Conservation (phyloP, 208 protist species). For the Acanthamoeba quina region DNA sequence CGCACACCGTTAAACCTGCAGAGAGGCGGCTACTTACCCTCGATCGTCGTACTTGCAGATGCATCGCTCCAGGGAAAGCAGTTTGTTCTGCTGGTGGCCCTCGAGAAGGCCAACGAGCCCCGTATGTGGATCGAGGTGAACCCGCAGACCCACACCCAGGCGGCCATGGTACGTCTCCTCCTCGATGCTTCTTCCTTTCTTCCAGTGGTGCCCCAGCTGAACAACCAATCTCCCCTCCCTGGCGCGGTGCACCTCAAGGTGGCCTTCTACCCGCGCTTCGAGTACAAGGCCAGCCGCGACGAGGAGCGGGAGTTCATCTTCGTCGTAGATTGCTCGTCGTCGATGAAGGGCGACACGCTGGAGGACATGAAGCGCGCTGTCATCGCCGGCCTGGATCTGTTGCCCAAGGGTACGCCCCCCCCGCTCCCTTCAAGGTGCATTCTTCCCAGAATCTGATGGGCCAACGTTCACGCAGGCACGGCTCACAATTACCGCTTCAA, state of each 20-base stretch:
- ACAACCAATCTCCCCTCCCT: too few species aligned
- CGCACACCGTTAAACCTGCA: too few species aligned
- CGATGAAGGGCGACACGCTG: slow-evolving; percentile 56
- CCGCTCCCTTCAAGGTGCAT: not conserved
- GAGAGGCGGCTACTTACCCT: too few species aligned
- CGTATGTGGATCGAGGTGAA: slow-evolving; percentile 84
- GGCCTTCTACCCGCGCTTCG: slow-evolving; percentile 85
- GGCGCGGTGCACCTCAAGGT: slow-evolving; percentile 67
- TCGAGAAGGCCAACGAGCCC: slow-evolving; percentile 80
- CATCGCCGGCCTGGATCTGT: not conserved
- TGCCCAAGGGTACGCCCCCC: not conserved
- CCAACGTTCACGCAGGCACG: not conserved
- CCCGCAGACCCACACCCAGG: not conserved
- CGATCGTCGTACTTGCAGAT: not conserved
- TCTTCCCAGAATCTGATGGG: too few species aligned
- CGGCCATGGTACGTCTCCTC: not conserved
- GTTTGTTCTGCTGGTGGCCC: slow-evolving; percentile 66
- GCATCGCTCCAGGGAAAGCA: slow-evolving; percentile 36
- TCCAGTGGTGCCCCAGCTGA: not conserved
- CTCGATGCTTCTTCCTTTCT: not conserved
- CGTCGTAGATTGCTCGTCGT: slow-evolving; percentile 72
- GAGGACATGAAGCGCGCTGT: slow-evolving; percentile 54
- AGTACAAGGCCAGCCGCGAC: slow-evolving; percentile 11
- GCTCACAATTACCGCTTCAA: slow-evolving; percentile 78
- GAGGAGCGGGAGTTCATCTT: slow-evolving; percentile 71